phyloP scores from a whole-genome alignment of 805 yeast genomes.

The Candida parachauliodes region DNA sequence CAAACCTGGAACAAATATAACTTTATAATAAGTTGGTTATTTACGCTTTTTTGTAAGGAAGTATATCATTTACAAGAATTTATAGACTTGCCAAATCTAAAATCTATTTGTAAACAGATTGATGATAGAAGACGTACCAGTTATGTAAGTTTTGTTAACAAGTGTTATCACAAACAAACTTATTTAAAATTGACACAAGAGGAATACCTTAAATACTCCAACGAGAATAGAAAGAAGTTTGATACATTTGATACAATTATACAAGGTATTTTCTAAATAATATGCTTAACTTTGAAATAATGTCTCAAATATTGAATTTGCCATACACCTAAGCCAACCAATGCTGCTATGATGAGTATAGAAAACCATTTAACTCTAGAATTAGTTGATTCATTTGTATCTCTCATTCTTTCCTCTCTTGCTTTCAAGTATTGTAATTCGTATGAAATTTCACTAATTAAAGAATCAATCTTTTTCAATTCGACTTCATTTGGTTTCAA shows the following conservation, averaged over 20 bases:
- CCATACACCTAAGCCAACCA: slow-evolving; percentile 84
- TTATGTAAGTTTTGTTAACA: background rate
- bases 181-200: slow-evolving; percentile 1
- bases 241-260: slow-evolving; percentile 1
- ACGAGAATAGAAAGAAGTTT: slow-evolving; percentile 1
- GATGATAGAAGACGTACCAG: background rate
- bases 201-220: slow-evolving; percentile 2
- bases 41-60: slow-evolving; percentile 8
- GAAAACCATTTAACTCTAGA: slow-evolving; percentile 89
- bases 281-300: slow-evolving; percentile 85
- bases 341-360: slow-evolving; percentile 58
- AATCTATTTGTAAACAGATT: background rate
- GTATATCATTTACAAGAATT: background rate
- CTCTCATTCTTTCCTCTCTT: slow-evolving; percentile 91
- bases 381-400: slow-evolving; percentile 95
- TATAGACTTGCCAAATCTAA: background rate
- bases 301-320: slow-evolving; percentile 89
- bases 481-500: slow-evolving; percentile 91
- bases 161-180: background rate
- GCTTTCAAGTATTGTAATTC: slow-evolving; percentile 80
- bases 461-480: slow-evolving; percentile 79
- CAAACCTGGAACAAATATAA: slow-evolving; percentile 23
- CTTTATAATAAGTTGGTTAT: slow-evolving; percentile 22
- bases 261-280: slow-evolving; percentile 39
- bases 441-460: slow-evolving; percentile 73